A percentile compares a stretch with the other conserved stretches of the same genome.
Conservation (phyloP, 1,139 yeast species). For the Kodamaea alishanica region DNA sequence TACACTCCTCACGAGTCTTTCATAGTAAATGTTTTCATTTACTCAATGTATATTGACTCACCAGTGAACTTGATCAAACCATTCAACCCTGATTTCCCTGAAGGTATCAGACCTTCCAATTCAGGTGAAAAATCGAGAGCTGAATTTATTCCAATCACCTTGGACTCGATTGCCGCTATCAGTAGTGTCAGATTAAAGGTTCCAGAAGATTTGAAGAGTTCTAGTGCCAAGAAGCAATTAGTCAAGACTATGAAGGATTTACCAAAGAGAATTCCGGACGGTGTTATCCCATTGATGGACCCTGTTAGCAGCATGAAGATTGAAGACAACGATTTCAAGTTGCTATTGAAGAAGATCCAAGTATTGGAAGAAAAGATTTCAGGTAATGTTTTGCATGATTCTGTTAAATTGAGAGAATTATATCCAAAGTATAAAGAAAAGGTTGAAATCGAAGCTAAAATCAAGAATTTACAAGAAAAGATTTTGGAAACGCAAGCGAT, state of each 20-base stretch:
- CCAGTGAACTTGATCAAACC: constrained; percentile 71
- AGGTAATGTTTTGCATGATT: constrained; percentile 66
- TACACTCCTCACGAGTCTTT: constrained; percentile 83
- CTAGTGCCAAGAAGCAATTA: constrained; percentile 68
- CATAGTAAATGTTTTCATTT: constrained; percentile 79
- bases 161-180: constrained; percentile 68
- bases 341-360: constrained; percentile 69
- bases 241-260: constrained; percentile 78
- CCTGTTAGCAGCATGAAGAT: constrained; percentile 93
- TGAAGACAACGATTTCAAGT: constrained; percentile 69
- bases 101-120: constrained; percentile 82
- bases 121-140: constrained; percentile 69
- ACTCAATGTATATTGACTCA: constrained; percentile 72
- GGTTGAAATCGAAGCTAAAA: constrained; percentile 57
- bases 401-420: constrained; percentile 58
- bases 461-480: constrained; percentile 58
- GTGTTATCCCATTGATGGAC: constrained; percentile 73
- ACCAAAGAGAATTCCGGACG: constrained; percentile 80
- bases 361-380: constrained; percentile 72
- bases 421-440: constrained; percentile 66
- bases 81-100: constrained; percentile 71
- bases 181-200: constrained; percentile 78
- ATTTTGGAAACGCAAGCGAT: constrained; percentile 85
- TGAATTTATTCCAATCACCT: constrained; percentile 80
- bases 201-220: constrained; percentile 74